Percentiles rank a stretch among this genome's conserved stretches.
phyloP scores from a whole-genome alignment of 2,329 filamentous ascomycete species.

The Alternaria consortialis region DNA sequence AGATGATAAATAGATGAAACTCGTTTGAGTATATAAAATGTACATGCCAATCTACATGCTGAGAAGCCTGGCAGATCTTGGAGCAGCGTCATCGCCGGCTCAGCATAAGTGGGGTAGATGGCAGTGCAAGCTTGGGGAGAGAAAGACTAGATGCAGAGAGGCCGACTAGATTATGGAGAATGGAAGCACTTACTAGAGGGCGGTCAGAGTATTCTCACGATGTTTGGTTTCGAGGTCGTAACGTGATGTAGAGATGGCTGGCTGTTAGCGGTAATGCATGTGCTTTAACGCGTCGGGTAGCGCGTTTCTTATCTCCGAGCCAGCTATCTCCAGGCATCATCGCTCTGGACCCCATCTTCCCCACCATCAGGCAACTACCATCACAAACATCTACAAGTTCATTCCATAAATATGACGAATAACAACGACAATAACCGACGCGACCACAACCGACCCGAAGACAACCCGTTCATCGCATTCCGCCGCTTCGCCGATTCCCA shows the following conservation, averaged over 20 bases:
- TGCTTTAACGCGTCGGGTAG: conserved; percentile 14
- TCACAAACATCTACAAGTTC: conserved; percentile 14
- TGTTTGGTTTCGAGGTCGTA: conserved; percentile 10
- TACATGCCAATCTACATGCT: neutral
- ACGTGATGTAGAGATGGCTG: conserved; percentile 12
- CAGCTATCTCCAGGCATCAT: conserved; percentile 20
- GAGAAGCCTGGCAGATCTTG: neutral
- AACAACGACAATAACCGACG: conserved; percentile 30
- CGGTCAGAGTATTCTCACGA: neutral
- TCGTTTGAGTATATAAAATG: neutral
- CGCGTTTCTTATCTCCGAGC: conserved; percentile 20
- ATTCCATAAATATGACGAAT: conserved; percentile 31
- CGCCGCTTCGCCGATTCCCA: conserved; percentile 69
- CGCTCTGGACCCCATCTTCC: conserved; percentile 11
- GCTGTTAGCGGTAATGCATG: conserved; percentile 1
- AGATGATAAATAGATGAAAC: neutral
- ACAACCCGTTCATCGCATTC: conserved; percentile 68
- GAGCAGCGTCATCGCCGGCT: neutral
- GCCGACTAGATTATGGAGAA: neutral
- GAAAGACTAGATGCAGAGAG: neutral
- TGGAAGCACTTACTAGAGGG: neutral
- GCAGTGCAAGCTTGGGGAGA: neutral
- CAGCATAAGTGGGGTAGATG: conserved; percentile 1
- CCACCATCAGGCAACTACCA: conserved; percentile 6
- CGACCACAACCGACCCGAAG: conserved; percentile 29